Base-by-base conservation (phyloP, 352 stramenopile genomes). In the Thalassiosira delicatula region DNA sequence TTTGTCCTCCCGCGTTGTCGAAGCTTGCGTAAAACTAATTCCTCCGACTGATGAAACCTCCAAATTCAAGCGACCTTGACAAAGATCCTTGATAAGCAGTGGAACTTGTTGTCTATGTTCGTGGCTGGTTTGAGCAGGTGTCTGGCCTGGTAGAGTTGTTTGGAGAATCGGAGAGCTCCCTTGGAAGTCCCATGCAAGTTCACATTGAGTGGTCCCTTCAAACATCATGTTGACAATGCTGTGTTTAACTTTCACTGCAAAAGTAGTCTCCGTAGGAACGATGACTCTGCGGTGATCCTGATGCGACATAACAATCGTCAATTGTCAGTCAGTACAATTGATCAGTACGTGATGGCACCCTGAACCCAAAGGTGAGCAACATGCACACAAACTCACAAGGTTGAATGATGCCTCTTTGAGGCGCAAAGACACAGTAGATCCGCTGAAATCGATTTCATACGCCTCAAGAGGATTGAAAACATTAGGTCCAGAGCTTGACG, bases 161-260 rank as follows among this genome's bases (percentile, higher is more conserved):
- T 95, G 90, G 17, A 95, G 78, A 70, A 94, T 88, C 12, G 91
- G 91, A 56, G 84, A 92, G 19, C 83, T 79, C 3, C 90, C 90
- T 71, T 94, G 88, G 60, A 95, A 93, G 68, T 95, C 89, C 91
- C 91, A 95, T 40, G 80, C 70, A 35, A 94, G 46, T 75, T 95
- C 91, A 66, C 90, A 93, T 70, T 88, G 62, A 17, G 87, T 93
- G 46, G 84, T 88, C 21, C 91, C 91, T 68, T 95, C 91, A 73
- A 93, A 88, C 0, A 83, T 80, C 86, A 95, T 93, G 60, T 93
- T 88, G 51, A 94, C 87, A 25, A 93, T 60, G 73, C 80, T 90
- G 69, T 92, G 61, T 21, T 93, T 71, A 21, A 94, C 83, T 59
- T 88, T 88, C 9, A 94, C 68, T 27, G 78, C 84, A 65, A 93